Evolutionary conservation across 192 early-diverging fungal species (phyloP), one percentile per base, ranked within the genome.

Genomic region (Podila clonocystis): DNA sequence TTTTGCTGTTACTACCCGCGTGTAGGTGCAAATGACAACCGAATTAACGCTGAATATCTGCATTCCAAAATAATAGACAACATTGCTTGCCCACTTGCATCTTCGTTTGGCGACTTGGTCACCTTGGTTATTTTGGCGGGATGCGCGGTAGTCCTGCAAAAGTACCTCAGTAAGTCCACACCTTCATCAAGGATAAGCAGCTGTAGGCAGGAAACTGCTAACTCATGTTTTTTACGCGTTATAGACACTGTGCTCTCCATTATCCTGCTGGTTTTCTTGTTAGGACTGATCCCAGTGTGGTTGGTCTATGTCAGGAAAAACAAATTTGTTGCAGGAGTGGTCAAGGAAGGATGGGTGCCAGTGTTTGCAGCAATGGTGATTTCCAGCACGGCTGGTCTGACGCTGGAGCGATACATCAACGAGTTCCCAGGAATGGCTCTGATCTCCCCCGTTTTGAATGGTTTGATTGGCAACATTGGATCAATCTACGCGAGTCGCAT

Each of bases 401-500:
- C 91, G 2, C 64, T 94, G 29, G 93, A 94, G 64, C 82, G 82
- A 9, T 94, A 88, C 70, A 85, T 94, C n/a, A 89, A 91, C 60
- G 70, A 82, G 57, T 94, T 87, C 62, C 82, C 83, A 28, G 92
- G 90, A 7, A 75, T 94, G 26, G 93, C 92, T 15, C 64, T 94
- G 65, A 72, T 94, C 31, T 86, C 91, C 9, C 93, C 93, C 13
- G 88, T 93, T 8, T 67, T 93, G 59, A 91, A 91, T 66, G 92
- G 91, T 17, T 33, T 94, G 15, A 85, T 88, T 28, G 94, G 94
- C 31, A 95, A 95, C 66, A 84, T 95, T n/a, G 92, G 90, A 28
- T 93, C 94, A 7, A 92, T 95, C 19, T 94, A 92, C 63, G 91
- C 91, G 0, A 92, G 91, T 33, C 85, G 94, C 11, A 89, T 95